Conservation (phyloP, 2,329 filamentous ascomycete species). For the Stromatinia cepivora region DNA sequence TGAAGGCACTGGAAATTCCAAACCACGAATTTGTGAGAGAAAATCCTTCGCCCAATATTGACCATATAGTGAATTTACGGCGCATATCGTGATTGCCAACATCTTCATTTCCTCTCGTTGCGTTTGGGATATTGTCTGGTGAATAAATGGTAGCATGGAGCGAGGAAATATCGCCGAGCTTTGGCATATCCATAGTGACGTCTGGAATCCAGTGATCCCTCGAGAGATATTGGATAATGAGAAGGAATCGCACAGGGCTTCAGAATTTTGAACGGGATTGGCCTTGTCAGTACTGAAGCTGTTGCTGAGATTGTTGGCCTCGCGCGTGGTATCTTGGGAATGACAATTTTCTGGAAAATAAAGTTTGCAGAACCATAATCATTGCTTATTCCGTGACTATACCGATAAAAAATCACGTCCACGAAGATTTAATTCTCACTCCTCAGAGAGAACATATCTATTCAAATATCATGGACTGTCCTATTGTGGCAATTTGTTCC, state of each 20-base stretch:
- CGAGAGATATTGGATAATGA: background rate
- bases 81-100: conserved; percentile 10
- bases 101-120: background rate
- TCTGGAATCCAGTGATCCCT: background rate
- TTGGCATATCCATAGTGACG: conserved; percentile 14
- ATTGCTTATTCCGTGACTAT: background rate
- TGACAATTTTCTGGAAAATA: background rate
- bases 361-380: background rate
- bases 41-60: conserved; percentile 21
- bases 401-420: background rate
- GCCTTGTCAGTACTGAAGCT: background rate
- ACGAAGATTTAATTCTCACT: background rate
- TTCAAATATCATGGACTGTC: background rate
- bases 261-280: background rate
- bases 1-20: conserved; percentile 21
- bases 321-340: background rate
- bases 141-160: background rate
- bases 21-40: conserved; percentile 24
- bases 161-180: conserved; percentile 2
- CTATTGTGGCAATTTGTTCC: conserved; percentile 11
- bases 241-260: background rate
- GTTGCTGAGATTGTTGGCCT: background rate
- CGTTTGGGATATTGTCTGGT: background rate
- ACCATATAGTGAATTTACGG: conserved; percentile 21
- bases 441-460: background rate